These are phyloP conservation scores for Citrus maxima DNA, from an alignment of 345 rosid genomes.

Conservation along the genomic window DNA sequence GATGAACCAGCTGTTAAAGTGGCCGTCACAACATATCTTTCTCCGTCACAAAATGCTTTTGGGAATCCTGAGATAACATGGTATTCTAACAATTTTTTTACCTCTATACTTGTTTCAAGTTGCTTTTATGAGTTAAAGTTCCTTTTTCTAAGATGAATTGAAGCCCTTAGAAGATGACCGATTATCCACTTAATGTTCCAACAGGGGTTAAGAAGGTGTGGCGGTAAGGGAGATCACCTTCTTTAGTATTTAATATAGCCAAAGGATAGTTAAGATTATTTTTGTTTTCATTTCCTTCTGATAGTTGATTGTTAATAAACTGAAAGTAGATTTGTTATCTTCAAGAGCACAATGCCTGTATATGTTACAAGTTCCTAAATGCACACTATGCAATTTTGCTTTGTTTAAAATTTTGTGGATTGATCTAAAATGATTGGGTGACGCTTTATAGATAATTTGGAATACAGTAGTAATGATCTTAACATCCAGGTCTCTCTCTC, in stretches of 20 bases:
- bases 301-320: neutral
- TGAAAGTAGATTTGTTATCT: neutral
- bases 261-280: neutral
- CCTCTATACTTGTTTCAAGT: neutral
- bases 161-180: neutral
- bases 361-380: neutral
- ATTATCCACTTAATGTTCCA: neutral
- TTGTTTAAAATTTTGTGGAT: neutral
- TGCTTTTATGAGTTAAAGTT: neutral
- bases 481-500: no score
- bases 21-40: conserved; percentile 3
- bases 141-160: neutral
- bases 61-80: conserved; percentile 9
- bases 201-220: neutral
- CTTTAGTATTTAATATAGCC: neutral
- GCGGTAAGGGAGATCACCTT: neutral
- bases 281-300: neutral
- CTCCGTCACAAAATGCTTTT: conserved; percentile 11
- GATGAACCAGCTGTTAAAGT: conserved; percentile 1
- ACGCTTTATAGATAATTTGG: neutral
- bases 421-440: neutral
- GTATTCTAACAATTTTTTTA: conserved; percentile 16
- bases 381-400: neutral
- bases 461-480: neutral
- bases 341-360: neutral